Base-by-base conservation (phyloP, 805 yeast species). In the Kazachstania bromeliacearum region DNA sequence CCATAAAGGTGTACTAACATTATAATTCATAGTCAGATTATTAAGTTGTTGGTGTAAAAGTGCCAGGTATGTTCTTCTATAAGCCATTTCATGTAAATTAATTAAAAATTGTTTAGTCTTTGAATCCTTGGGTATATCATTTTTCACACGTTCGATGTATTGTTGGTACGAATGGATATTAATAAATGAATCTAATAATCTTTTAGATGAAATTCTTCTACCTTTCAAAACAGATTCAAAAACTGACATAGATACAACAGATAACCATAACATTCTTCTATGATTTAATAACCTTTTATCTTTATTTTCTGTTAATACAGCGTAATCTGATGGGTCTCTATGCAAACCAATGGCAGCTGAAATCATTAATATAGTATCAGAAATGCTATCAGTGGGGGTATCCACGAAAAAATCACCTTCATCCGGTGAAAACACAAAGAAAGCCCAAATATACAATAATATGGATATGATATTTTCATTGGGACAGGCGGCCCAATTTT, bases 391-490 rank as follows among this genome's bases (percentile, higher is more conserved):
- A 1, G 62, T 53, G 8, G 63, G 61, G 19, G 51, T 50, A 17
- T 48, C 60, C 13, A 48, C 34, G 34, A 57, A 54, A 15, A 53
- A 50, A 39, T 59, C 62, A 21, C 57, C 57, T 38, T 53, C 54
- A 31, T 57, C 62, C 1, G 64, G 62, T 2, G 63, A 47, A 35
- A 51, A 49, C 12, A 50, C 56, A 18, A 46, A 49, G 29, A 46
- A 53, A n/a, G 59, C 38, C 64, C 64, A 58, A 18, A 56, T 40
- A 28, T 50, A 58, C 27, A 55, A 39, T 18, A 54, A 38, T 33
- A 53, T 56, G 6, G 53, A 41, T 6, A 53, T 32, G 18, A 46
- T 50, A 33, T 51, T 55, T 38, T 58, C 64, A 24, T 55, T 58
- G 1, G 60, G 56, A 21, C 56, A 50, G 18, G 50, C 49, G 23